These are phyloP conservation scores for Lachancea mirantina DNA, from an alignment of 805 yeast species.

Conservation along the genomic window DNA sequence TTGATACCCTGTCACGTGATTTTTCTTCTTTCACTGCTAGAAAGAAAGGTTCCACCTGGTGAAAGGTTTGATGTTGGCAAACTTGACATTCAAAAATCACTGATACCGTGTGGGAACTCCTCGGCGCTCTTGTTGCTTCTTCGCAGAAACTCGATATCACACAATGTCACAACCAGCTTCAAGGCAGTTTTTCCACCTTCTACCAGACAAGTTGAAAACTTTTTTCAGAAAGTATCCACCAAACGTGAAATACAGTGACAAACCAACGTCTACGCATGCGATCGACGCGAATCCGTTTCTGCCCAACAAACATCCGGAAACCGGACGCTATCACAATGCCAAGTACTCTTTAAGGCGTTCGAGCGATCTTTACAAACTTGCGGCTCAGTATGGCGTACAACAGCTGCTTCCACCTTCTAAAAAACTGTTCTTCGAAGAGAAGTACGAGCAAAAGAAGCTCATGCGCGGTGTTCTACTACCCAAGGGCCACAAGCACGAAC, in stretches of 20 bases:
- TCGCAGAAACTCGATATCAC: no score
- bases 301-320: conserved; percentile 76
- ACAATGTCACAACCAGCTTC: conserved; percentile 16
- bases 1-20: no score
- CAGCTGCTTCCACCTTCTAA: conserved; percentile 56
- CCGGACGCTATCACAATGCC: conserved; percentile 71
- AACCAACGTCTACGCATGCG: conserved; percentile 59
- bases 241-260: conserved; percentile 51
- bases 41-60: no score
- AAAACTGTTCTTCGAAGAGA: conserved; percentile 72
- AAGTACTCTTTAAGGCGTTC: conserved; percentile 74
- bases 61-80: no score
- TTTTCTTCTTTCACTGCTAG: no score
- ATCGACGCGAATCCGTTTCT: conserved; percentile 78
- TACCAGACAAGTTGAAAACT: conserved; percentile 62
- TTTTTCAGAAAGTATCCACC: conserved; percentile 86
- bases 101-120: no score
- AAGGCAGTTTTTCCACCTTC: conserved; percentile 40
- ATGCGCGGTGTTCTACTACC: conserved; percentile 72
- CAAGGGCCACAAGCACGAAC: conserved; percentile 77
- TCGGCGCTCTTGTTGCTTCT: no score
- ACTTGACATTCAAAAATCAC: no score
- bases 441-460: conserved; percentile 59
- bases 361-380: conserved; percentile 75
- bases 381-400: conserved; percentile 70